Evolutionary conservation across 805 yeast species (phyloP).

Genomic region (Torulaspora microellipsoides): DNA sequence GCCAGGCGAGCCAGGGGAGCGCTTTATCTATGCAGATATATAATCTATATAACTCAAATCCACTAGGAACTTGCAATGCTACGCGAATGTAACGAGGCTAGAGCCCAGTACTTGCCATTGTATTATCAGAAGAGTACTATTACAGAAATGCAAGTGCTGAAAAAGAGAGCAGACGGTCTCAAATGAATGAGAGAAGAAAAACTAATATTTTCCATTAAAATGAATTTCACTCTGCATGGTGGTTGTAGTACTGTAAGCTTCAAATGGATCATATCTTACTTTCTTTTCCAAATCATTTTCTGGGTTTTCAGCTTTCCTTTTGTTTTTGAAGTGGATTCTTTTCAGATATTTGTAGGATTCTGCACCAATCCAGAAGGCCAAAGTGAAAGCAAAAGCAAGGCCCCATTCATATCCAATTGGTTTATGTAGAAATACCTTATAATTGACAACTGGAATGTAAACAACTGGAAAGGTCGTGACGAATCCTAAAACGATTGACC

Average conservation of each 20-base stretch:
- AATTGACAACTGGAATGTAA: constrained; percentile 84
- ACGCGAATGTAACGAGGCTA: too few species aligned
- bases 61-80: too few species aligned
- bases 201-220: constrained; percentile 5
- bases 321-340: constrained; percentile 47
- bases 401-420: constrained; percentile 82
- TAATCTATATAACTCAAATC: too few species aligned
- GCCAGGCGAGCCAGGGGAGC: too few species aligned
- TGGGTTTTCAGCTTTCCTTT: constrained; percentile 47
- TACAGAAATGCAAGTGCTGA: too few species aligned
- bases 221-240: constrained; percentile 36
- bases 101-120: too few species aligned
- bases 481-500: constrained; percentile 73
- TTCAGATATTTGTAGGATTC: constrained; percentile 68
- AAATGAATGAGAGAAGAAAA: too few species aligned
- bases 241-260: constrained; percentile 50
- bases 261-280: constrained; percentile 48
- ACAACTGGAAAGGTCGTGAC: constrained; percentile 73
- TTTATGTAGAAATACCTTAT: constrained; percentile 65
- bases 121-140: too few species aligned
- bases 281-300: constrained; percentile 57
- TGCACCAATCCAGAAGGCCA: constrained; percentile 53
- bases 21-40: too few species aligned
- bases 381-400: constrained; percentile 54
- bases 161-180: too few species aligned